Evolutionary conservation across 306 rosid genomes (phyloP).

Genomic region (Gastrolobium bilobum): DNA sequence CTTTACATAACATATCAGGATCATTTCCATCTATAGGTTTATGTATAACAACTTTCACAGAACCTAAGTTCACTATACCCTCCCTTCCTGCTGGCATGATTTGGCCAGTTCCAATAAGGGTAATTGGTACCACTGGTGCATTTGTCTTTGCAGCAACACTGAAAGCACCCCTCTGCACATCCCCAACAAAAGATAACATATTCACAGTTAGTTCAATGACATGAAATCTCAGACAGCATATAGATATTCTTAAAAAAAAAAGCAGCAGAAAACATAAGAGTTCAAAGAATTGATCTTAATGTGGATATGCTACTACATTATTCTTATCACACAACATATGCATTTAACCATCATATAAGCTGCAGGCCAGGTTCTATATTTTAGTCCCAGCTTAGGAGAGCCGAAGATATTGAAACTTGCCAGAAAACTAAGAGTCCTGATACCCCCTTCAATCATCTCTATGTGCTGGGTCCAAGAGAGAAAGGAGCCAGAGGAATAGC

Average conservation of each 20-base stretch:
- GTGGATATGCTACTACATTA: background rate
- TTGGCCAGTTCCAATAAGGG: constrained; percentile 88
- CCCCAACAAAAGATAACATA: constrained; percentile 42
- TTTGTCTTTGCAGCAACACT: constrained; percentile 84
- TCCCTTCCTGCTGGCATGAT: constrained; percentile 96
- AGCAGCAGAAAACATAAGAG: constrained; percentile 8
- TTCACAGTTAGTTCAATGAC: constrained; percentile 32
- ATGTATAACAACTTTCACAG: constrained; percentile 82
- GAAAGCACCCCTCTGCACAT: constrained; percentile 94
- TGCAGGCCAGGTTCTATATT: background rate
- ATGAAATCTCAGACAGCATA: constrained; percentile 27
- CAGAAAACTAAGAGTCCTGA: background rate
- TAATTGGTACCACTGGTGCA: constrained; percentile 88
- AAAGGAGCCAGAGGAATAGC: background rate
- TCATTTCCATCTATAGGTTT: constrained; percentile 74
- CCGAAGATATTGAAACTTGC: constrained; percentile 19
- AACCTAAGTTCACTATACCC: constrained; percentile 73
- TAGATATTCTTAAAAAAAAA: background rate
- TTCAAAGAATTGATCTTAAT: constrained; percentile 11
- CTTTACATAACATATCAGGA: constrained; percentile 66
- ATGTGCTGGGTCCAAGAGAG: constrained; percentile 19
- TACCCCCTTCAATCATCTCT: background rate
- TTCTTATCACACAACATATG: background rate
- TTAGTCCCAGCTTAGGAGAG: background rate
- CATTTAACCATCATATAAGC: constrained; percentile 10